phyloP scores from a whole-genome alignment of 768 basidiomycete genomes.

The Pleurotus djamor region DNA sequence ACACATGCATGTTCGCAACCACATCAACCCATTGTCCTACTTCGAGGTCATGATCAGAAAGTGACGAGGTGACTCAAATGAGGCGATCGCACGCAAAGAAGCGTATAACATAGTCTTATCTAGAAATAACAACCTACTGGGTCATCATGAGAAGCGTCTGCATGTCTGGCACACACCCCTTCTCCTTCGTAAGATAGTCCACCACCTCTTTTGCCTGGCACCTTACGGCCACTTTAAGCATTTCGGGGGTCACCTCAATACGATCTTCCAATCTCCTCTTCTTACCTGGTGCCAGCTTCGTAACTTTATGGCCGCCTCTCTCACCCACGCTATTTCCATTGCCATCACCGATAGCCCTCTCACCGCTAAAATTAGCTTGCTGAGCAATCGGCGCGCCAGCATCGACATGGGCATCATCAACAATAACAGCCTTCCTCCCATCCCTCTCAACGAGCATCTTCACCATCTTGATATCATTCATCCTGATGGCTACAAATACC shows the following conservation, averaged over 20 bases:
- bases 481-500: conserved; percentile 72
- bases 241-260: conserved; percentile 45
- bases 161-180: conserved; percentile 73
- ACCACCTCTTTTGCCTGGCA: conserved; percentile 67
- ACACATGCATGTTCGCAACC: no score
- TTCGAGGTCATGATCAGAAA: no score
- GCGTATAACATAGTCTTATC: no score
- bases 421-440: conserved; percentile 10
- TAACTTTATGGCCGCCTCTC: conserved; percentile 14
- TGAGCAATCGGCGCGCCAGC: background rate
- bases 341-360: background rate
- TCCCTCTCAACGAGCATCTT: conserved; percentile 73
- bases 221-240: conserved; percentile 68
- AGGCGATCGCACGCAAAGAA: no score
- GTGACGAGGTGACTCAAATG: no score
- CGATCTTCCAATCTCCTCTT: conserved; percentile 59
- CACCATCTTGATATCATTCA: conserved; percentile 65
- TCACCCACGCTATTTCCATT: conserved; percentile 10
- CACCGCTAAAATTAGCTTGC: background rate
- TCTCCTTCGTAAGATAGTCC: conserved; percentile 67
- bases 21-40: no score
- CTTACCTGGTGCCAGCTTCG: conserved; percentile 32
- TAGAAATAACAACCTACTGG: conserved; percentile 13
- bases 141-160: conserved; percentile 48
- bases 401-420: no score